Conservation (phyloP, 176 grass and related monocot species). For the Raddia distichophylla region DNA sequence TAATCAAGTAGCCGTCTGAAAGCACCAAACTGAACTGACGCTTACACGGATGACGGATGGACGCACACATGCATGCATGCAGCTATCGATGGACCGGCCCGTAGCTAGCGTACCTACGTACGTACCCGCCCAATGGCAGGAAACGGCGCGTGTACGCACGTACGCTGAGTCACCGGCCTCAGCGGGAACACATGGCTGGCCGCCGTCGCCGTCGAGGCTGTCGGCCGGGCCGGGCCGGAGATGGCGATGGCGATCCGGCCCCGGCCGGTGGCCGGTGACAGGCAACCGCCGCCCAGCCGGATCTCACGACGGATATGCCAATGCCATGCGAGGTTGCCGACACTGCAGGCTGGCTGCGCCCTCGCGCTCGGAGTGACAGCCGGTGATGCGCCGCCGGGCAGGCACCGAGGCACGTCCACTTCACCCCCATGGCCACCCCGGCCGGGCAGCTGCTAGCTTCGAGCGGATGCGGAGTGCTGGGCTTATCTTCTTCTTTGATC, state of each 20-base stretch:
- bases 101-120: background rate
- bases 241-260: slow-evolving; percentile 6
- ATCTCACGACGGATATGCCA: slow-evolving; percentile 14
- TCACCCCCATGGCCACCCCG: background rate
- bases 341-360: background rate
- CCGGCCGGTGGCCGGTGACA: slow-evolving; percentile 12
- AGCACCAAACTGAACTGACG: background rate
- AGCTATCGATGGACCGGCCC: background rate
- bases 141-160: background rate
- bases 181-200: slow-evolving; percentile 27
- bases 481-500: slow-evolving; percentile 2
- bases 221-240: background rate
- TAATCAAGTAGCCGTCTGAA: background rate
- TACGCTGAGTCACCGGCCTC: slow-evolving; percentile 2
- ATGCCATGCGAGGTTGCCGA: slow-evolving; percentile 20
- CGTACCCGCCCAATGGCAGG: background rate
- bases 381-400: no score
- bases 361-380: background rate
- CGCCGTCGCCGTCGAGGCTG: no score
- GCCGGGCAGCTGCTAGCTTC: background rate
- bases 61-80: background rate
- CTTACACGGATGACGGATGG: no score
- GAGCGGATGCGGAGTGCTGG: background rate
- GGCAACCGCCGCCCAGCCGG: background rate
- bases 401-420: slow-evolving; percentile 1